Percentiles rank a stretch among this genome's conserved stretches.
phyloP scores from a whole-genome alignment of 2,329 filamentous ascomycete species.

The Monosporascus sp. region DNA sequence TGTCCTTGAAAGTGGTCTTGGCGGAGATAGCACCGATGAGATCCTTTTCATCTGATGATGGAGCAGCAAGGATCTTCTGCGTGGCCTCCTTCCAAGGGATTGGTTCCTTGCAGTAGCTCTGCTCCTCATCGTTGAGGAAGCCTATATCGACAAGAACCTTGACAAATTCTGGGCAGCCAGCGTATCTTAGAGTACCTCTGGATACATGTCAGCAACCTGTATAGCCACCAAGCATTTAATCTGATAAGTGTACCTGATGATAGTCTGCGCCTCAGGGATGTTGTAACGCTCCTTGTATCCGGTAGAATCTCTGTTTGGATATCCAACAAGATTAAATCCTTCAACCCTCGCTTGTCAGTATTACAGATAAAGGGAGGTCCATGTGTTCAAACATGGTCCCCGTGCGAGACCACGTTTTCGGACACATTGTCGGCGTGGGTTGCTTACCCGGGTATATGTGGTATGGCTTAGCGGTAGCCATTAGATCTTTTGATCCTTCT shows the following conservation, averaged over 20 bases:
- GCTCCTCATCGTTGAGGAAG: slow-evolving; percentile 70
- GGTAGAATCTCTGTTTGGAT: slow-evolving; percentile 88
- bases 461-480: slow-evolving; percentile 85
- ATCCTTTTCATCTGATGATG: slow-evolving; percentile 61
- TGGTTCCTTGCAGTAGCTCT: slow-evolving; percentile 59
- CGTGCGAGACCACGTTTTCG: background rate
- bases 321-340: slow-evolving; percentile 76
- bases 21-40: slow-evolving; percentile 67
- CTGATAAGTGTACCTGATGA: slow-evolving; percentile 50
- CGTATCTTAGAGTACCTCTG: slow-evolving; percentile 72
- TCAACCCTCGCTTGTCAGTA: background rate
- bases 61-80: slow-evolving; percentile 66
- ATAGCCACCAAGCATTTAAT: background rate
- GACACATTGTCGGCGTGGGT: background rate
- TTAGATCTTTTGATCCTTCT: slow-evolving; percentile 55
- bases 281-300: slow-evolving; percentile 73
- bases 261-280: slow-evolving; percentile 86
- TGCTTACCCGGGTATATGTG: slow-evolving; percentile 69
- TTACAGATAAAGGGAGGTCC: background rate
- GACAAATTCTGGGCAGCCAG: slow-evolving; percentile 87
- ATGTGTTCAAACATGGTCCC: background rate
- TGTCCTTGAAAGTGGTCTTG: slow-evolving; percentile 67
- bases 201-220: slow-evolving; percentile 1
- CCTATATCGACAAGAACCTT: slow-evolving; percentile 82
- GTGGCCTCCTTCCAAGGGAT: slow-evolving; percentile 83